Evolutionary conservation across 2,329 filamentous ascomycete genomes (phyloP).

Genomic region (Neofusicoccum kwambonambiense): DNA sequence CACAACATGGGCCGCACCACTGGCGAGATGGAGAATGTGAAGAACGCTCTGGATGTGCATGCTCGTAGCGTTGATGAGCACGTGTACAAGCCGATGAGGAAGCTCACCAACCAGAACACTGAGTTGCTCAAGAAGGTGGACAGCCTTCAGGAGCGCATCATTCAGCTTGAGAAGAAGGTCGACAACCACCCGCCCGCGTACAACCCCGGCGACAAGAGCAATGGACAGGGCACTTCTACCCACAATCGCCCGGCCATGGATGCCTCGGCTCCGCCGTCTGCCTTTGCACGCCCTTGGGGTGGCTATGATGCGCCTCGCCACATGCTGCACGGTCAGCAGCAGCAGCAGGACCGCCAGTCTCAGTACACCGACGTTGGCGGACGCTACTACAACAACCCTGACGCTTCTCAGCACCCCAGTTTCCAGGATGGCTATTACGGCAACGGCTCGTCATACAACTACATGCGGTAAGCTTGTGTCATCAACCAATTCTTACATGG

Average conservation of each 20-base stretch:
- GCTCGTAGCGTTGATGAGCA: conserved; percentile 25
- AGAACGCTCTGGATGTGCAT: conserved; percentile 22
- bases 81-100: conserved; percentile 25
- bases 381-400: conserved; percentile 9
- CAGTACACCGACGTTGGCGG: conserved; percentile 5
- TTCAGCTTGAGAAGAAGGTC: conserved; percentile 22
- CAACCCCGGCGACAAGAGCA: not conserved
- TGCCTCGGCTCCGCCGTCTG: not conserved
- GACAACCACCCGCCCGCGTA: not conserved
- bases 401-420: not conserved
- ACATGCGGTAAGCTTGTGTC: not conserved
- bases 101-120: conserved; percentile 28
- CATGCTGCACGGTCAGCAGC: not conserved
- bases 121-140: conserved; percentile 28
- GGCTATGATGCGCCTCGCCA: conserved; percentile 2
- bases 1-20: conserved; percentile 25
- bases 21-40: conserved; percentile 25
- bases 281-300: not conserved
- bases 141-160: conserved; percentile 28
- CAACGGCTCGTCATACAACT: not conserved
- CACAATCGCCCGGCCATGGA: not conserved
- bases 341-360: not conserved
- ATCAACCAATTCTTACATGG: not conserved
- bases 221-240: not conserved
- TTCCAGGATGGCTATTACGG: conserved; percentile 1